Base-by-base conservation (phyloP, 495 filamentous ascomycete species). In the Sordaria brevicollis region DNA sequence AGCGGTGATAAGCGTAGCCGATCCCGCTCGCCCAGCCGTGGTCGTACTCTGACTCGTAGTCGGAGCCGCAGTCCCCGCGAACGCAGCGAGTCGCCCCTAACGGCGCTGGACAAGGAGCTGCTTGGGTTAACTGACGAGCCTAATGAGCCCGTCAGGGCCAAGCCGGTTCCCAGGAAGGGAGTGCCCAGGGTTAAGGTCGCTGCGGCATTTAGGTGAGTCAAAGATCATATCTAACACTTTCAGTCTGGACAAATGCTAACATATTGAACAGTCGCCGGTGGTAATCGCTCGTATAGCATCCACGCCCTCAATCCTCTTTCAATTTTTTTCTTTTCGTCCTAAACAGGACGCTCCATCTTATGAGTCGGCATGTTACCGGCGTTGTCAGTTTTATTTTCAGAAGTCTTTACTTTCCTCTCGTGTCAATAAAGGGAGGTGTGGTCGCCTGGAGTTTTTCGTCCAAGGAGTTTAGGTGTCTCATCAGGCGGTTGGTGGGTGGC, bases 41-140 rank as follows among this genome's bases (percentile, higher is more conserved):
- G 49, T 62, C 49, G 49, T 31, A 62, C 25, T 1, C 0, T 62
- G 49, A 62, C 49, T 0, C 49, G 49, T 25, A 62, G 49, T 25
- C 25, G 13, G 10, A 62, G 74, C 37, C 71, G 68, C 6, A 72
- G 67, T 31, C 70, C 66, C 10, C 21, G 65, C n/a, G 38, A 68
- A 5, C 71, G 76, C 35, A 68, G 76, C 69, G 70, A 74, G 1
- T 78, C 76, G 0, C 76, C 76, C 3, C 70, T 78, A 2, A 76
- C 74, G 3, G 68, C 66, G 7, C 35, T 75, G 13, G 75, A 78
- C 49, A 71, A 69, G 2, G 69, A 72, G 21, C 69, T 78, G 19
- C 71, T 78, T 17, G 76, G 76, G 11, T 21, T 75, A 31, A 41
- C 67, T 5, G 70, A 71, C n/a, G 71, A 73, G 29, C 35, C 71